Percentiles rank a stretch among this genome's conserved stretches.
These are phyloP conservation scores for Athelia psychrophila DNA, from an alignment of 1,284 basidiomycete genomes.

Conservation along the genomic window DNA sequence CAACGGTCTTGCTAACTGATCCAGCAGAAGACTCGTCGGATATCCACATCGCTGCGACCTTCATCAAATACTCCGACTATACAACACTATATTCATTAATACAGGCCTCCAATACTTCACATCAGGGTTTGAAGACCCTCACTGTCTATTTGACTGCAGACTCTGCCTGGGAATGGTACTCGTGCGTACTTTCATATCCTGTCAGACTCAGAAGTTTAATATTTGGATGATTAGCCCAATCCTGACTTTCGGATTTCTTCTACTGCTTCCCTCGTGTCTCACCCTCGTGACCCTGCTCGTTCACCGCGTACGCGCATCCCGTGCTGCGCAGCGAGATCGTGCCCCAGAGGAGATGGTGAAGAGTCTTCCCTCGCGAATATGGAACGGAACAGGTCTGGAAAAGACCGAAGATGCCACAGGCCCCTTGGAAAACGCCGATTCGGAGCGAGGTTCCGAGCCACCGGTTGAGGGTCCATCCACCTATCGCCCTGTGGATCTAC, in stretches of 20 bases:
- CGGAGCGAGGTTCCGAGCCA: constrained; percentile 31
- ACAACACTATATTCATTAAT: constrained; percentile 57
- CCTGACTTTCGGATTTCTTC: constrained; percentile 75
- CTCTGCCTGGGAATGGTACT: constrained; percentile 84
- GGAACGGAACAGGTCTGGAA: constrained; percentile 77
- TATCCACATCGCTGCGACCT: constrained; percentile 68
- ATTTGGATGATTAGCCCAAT: constrained; percentile 53
- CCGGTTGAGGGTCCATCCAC: constrained; percentile 34
- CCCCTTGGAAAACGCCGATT: constrained; percentile 28
- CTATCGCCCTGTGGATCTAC: constrained; percentile 34
- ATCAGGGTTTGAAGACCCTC: constrained; percentile 67
- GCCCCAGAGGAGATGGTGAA: constrained; percentile 78
- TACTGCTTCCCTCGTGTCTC: constrained; percentile 77
- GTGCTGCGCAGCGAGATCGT: constrained; percentile 75
- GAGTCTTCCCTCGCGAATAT: constrained; percentile 74
- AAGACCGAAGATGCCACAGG: constrained; percentile 42
- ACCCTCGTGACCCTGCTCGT: constrained; percentile 81
- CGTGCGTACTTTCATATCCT: constrained; percentile 44
- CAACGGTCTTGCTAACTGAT: constrained; percentile 5
- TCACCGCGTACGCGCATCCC: constrained; percentile 73
- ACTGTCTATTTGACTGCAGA: constrained; percentile 76
- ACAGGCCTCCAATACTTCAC: constrained; percentile 68
- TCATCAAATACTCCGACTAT: constrained; percentile 73
- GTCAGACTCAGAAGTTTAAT: constrained; percentile 10
- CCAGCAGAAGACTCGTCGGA: constrained; percentile 69